phyloP scores from a whole-genome alignment of 306 rosid species.

The Bauhinia variegata region DNA sequence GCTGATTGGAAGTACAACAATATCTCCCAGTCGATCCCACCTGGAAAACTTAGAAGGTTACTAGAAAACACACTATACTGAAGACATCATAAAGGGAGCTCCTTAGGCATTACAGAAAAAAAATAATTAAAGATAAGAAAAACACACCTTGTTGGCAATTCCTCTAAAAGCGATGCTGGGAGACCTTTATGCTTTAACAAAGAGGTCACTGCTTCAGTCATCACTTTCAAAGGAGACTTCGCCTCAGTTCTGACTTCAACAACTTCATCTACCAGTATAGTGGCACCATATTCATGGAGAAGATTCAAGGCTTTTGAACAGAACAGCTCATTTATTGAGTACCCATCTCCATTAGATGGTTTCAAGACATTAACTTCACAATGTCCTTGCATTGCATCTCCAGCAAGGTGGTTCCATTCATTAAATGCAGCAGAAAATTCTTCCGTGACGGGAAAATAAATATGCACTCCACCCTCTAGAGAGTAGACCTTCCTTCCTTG shows the following conservation, averaged over 20 bases:
- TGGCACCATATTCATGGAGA: slow-evolving; percentile 66
- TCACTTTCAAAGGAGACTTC: slow-evolving; percentile 69
- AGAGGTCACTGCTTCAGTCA: slow-evolving; percentile 67
- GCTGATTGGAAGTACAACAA: slow-evolving; percentile 72
- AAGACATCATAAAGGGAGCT: slow-evolving; percentile 8
- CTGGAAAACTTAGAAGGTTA: slow-evolving; percentile 48
- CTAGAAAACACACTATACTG: slow-evolving; percentile 25
- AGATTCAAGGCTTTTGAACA: slow-evolving; percentile 57
- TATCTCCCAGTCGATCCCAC: slow-evolving; percentile 88
- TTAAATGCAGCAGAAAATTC: slow-evolving; percentile 51
- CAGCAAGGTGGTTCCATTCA: slow-evolving; percentile 43
- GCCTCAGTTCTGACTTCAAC: slow-evolving; percentile 59
- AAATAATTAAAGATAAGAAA: slow-evolving; percentile 30
- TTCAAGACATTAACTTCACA: slow-evolving; percentile 41
- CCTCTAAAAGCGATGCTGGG: slow-evolving; percentile 66
- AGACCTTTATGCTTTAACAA: slow-evolving; percentile 67
- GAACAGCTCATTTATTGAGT: slow-evolving; percentile 44
- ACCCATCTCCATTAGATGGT: slow-evolving; percentile 39
- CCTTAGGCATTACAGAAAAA: slow-evolving; percentile 11
- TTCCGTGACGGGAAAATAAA: slow-evolving; percentile 70
- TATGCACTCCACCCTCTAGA: slow-evolving; percentile 61
- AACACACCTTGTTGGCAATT: slow-evolving; percentile 78
- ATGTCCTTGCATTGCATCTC: slow-evolving; percentile 44
- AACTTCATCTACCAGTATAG: slow-evolving; percentile 55
- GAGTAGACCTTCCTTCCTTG: slow-evolving; percentile 70